phyloP scores from a whole-genome alignment of 768 basidiomycete genomes.

The Termitomyces sp. region DNA sequence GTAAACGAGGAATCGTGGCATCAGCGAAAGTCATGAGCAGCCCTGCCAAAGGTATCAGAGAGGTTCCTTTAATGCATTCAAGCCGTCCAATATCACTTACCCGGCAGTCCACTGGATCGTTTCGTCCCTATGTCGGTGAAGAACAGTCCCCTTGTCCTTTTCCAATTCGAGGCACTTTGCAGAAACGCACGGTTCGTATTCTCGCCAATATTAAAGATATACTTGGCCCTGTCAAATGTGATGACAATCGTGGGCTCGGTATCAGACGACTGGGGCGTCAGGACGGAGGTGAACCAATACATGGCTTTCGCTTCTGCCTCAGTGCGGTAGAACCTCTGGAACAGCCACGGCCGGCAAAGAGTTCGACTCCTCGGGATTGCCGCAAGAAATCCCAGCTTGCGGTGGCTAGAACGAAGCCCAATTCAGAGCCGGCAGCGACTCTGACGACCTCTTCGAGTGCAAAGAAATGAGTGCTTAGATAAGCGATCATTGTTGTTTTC shows the following conservation, averaged over 20 bases:
- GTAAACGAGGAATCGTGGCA: slow-evolving; percentile 48
- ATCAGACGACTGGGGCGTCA: slow-evolving; percentile 61
- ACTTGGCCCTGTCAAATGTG: slow-evolving; percentile 73
- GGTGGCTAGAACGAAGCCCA: slow-evolving; percentile 1
- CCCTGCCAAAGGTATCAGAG: slow-evolving; percentile 33
- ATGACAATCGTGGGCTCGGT: slow-evolving; percentile 76
- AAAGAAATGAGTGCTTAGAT: slow-evolving; percentile 7
- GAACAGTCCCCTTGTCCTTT: slow-evolving; percentile 66
- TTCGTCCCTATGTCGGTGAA: slow-evolving; percentile 61
- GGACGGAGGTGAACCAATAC: slow-evolving; percentile 62
- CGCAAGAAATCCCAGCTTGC: slow-evolving; percentile 11
- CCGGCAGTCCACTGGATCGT: slow-evolving; percentile 66
- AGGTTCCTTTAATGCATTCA: not conserved
- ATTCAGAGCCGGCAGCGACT: slow-evolving; percentile 3
- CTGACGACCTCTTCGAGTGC: slow-evolving; percentile 1
- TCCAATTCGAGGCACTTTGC: slow-evolving; percentile 62
- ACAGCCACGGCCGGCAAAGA: slow-evolving; percentile 3
- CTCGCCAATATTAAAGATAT: slow-evolving; percentile 86
- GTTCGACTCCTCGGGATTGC: not conserved
- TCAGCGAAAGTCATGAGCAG: slow-evolving; percentile 80
- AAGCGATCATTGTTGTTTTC: not conserved
- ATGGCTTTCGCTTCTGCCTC: slow-evolving; percentile 22
- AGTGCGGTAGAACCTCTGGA: slow-evolving; percentile 9
- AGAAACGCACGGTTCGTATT: slow-evolving; percentile 70
- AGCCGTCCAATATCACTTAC: slow-evolving; percentile 29